Conservation (phyloP, 257 asterid species). For the Handroanthus guayacan region DNA sequence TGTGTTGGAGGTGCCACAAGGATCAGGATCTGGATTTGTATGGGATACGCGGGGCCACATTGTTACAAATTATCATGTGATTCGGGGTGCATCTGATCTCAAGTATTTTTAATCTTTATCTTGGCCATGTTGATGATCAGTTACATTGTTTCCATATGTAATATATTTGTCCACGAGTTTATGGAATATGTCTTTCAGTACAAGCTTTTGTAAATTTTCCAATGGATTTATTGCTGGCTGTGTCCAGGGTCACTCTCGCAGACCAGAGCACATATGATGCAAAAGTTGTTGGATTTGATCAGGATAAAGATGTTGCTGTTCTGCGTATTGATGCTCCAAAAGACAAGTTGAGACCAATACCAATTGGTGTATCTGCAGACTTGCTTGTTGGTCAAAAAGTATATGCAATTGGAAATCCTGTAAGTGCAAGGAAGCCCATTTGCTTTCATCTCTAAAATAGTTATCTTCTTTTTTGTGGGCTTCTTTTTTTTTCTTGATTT, state of each 20-base stretch:
- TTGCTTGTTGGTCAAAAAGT: constrained; percentile 99
- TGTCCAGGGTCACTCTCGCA: constrained; percentile 79
- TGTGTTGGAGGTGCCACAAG: constrained; percentile 96
- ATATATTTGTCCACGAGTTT: constrained; percentile 1
- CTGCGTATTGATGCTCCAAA: constrained; percentile 73
- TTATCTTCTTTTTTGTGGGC: constrained; percentile 15
- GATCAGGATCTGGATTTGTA: constrained; percentile 95
- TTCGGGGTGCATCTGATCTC: constrained; percentile 98
- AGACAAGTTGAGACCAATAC: constrained; percentile 87
- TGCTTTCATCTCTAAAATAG: constrained; percentile 20
- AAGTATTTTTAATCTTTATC: constrained; percentile 47
- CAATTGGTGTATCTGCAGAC: constrained; percentile 90
- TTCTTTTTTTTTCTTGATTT: not conserved
- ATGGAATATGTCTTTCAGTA: not conserved
- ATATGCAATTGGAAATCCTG: constrained; percentile 98
- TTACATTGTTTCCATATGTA: not conserved
- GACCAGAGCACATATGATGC: constrained; percentile 95
- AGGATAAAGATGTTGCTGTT: constrained; percentile 98
- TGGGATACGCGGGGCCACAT: constrained; percentile 87
- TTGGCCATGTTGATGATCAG: not conserved
- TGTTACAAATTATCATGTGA: constrained; percentile 96
- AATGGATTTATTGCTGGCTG: constrained; percentile 32
- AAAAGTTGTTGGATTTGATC: constrained; percentile 94
- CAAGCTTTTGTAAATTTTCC: constrained; percentile 4
- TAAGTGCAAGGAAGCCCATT: constrained; percentile 41